Conservation (phyloP, 176 grass and related monocot species). For the Tuctoria greenei region DNA sequence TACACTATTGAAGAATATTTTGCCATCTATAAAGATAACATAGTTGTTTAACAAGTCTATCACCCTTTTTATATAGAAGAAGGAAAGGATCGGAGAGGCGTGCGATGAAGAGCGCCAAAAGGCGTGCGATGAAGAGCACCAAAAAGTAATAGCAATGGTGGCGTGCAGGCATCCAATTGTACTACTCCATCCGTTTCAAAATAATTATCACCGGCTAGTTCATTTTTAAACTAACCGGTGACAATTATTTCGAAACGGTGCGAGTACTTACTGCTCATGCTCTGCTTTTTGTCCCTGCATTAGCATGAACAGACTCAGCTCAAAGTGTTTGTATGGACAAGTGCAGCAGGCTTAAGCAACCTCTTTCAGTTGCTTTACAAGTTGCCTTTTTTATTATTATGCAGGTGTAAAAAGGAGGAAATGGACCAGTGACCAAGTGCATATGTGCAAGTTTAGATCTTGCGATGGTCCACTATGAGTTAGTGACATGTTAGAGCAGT, state of each 20-base stretch:
- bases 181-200: no score
- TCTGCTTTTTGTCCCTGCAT: not conserved
- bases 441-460: constrained; percentile 1
- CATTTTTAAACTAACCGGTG: no score
- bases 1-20: no score
- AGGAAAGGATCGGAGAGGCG: not conserved
- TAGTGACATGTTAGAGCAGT: not conserved
- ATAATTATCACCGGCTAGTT: no score
- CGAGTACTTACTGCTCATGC: no score
- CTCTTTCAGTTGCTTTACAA: not conserved
- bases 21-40: no score
- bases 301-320: not conserved
- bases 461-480: not conserved
- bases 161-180: not conserved
- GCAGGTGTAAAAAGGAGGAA: not conserved
- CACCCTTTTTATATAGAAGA: not conserved
- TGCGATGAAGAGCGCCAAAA: not conserved
- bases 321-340: not conserved
- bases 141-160: not conserved
- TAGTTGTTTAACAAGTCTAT: no score
- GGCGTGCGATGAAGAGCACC: no score
- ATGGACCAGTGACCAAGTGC: not conserved
- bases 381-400: not conserved
- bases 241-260: no score
- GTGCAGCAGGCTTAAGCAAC: not conserved